These are phyloP conservation scores for Monosporascus sp. DNA, from an alignment of 2,329 filamentous ascomycete genomes.

Conservation along the genomic window DNA sequence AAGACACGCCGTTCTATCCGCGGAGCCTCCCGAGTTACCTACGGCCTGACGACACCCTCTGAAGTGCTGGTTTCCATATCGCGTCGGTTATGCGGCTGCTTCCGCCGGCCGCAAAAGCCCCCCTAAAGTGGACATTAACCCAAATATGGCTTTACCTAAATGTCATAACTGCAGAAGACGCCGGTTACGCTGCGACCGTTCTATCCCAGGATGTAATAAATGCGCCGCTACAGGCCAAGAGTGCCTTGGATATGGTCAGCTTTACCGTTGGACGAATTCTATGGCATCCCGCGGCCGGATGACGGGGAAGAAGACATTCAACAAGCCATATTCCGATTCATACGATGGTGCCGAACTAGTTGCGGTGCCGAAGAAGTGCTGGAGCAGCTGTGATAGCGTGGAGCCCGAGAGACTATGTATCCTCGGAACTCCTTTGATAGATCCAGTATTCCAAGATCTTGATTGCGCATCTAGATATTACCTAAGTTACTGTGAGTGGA, in stretches of 20 bases:
- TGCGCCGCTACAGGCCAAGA: slow-evolving; percentile 49
- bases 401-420: background rate
- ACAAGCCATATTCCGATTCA: background rate
- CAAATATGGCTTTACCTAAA: background rate
- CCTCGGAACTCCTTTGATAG: slow-evolving; percentile 33
- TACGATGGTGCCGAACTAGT: background rate
- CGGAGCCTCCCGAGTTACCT: too few relatives aligned
- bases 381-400: background rate
- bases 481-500: slow-evolving; percentile 44
- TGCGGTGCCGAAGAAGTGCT: background rate
- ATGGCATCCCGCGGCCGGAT: slow-evolving; percentile 45
- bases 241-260: slow-evolving; percentile 57
- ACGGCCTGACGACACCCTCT: too few relatives aligned
- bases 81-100: too few relatives aligned
- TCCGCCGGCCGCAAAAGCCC: background rate
- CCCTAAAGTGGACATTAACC: background rate
- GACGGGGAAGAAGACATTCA: slow-evolving; percentile 16
- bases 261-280: slow-evolving; percentile 55
- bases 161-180: slow-evolving; percentile 60
- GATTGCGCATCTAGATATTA: slow-evolving; percentile 40
- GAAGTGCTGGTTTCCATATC: too few relatives aligned
- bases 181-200: slow-evolving; percentile 58
- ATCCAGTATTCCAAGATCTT: slow-evolving; percentile 52
- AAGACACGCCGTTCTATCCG: too few relatives aligned
- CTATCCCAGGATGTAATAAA: slow-evolving; percentile 54